Evolutionary conservation across 805 yeast genomes (phyloP), one percentile per base, ranked within the genome.

Genomic region (Wickerhamomyces canadensis): DNA sequence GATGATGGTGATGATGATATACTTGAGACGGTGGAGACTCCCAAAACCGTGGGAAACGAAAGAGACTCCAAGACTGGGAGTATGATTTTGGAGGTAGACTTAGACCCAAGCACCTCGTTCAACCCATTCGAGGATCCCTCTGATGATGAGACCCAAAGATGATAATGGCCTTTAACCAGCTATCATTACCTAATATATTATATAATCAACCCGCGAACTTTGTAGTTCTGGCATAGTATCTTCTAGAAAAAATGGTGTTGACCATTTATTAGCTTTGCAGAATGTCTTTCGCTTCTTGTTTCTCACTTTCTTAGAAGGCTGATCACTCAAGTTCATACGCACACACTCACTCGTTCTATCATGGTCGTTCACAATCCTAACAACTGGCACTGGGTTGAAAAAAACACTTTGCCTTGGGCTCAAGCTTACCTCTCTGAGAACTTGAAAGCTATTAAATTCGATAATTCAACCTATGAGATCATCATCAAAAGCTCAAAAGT

Each of bases 331-430:
- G n/a, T n/a, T n/a, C n/a, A n/a, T n/a, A n/a, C n/a, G n/a, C n/a
- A n/a, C n/a, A n/a, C n/a, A n/a, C n/a, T n/a, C n/a, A n/a, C n/a
- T n/a, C 16, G n/a, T 12, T n/a, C 10, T 18, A 46, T 16, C 18
- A 78, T 78, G 84, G 84, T 76, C 37, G 84, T 79, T 27, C 76
- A 76, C 52, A 79, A 79, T 65, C 84, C 84, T 25, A 78, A 78
- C 59, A 78, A 78, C 70, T 78, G 85, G 85, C 85, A 78, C 63
- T 78, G 85, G 85, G 79, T 78, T 19, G 81, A 78, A 49, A 78
- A 72, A 49, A 78, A 78, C 62, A 77, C 83, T 42, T 65, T 78
- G 33, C 76, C 80, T 38, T 78, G 84, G 84, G 65, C 80, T 15
- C 70, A 70, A 47, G 55, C 57, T 12, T 78, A 78, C 54, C 63